Conservation (phyloP, 805 yeast genomes). For the Starmerella riodocensis region DNA sequence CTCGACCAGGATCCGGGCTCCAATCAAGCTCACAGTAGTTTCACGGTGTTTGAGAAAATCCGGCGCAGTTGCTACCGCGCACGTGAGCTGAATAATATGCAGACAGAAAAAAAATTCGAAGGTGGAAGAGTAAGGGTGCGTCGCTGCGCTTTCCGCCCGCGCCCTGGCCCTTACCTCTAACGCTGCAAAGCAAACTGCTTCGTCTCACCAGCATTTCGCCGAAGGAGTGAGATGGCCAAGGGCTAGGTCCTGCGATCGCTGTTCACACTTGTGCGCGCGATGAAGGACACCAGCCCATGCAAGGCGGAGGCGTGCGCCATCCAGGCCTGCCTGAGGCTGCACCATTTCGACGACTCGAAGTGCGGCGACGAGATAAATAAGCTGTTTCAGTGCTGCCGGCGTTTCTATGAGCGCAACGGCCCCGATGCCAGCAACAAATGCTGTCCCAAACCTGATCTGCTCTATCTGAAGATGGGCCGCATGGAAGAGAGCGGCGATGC, state of each 20-base stretch:
- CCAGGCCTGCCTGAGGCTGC: conserved; percentile 48
- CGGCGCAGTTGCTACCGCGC: conserved; percentile 1
- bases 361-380: conserved; percentile 59
- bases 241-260: too few relatives aligned
- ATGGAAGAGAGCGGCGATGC: conserved; percentile 31
- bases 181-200: too few relatives aligned
- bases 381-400: conserved; percentile 61
- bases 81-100: neutral
- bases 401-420: conserved; percentile 51
- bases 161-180: too few relatives aligned
- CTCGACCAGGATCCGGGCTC: too few relatives aligned
- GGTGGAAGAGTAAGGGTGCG: too few relatives aligned
- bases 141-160: too few relatives aligned
- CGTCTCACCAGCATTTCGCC: too few relatives aligned
- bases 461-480: conserved; percentile 53
- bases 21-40: too few relatives aligned
- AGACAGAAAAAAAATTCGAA: neutral
- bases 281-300: conserved; percentile 17
- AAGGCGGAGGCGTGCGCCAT: conserved; percentile 21
- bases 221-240: too few relatives aligned
- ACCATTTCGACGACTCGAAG: conserved; percentile 56
- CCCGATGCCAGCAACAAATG: conserved; percentile 50
- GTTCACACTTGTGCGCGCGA: neutral
- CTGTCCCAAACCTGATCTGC: conserved; percentile 59
- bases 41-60: neutral